A percentile compares a stretch with the other conserved stretches of the same genome.
phyloP scores from a whole-genome alignment of 345 rosid genomes.

The Eucalyptus cloeziana region DNA sequence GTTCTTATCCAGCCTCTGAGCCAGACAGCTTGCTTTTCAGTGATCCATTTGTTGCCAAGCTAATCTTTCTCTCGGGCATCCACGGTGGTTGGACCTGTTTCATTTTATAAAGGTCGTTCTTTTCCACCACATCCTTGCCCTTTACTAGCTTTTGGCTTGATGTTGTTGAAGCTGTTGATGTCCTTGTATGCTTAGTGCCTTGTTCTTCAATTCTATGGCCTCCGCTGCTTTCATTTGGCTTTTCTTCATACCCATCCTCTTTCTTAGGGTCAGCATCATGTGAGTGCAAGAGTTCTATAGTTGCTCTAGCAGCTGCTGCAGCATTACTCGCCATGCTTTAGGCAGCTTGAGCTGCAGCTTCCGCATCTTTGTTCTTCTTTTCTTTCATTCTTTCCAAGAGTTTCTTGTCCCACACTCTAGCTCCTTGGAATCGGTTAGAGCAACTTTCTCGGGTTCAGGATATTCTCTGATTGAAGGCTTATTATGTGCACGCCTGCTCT shows the following conservation, averaged over 20 bases:
- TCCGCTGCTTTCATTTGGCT: neutral
- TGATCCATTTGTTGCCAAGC: neutral
- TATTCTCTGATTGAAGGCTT: neutral
- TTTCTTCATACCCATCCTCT: neutral
- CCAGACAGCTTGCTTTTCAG: neutral
- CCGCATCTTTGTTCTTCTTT: constrained; percentile 11
- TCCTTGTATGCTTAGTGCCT: neutral
- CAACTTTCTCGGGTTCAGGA: neutral
- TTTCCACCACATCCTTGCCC: neutral
- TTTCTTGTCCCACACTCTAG: neutral
- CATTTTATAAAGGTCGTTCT: neutral
- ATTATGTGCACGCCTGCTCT: neutral
- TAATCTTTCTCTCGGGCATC: neutral
- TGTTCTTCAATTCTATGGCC: neutral
- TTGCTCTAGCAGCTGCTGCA: constrained; percentile 33
- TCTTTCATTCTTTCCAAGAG: neutral
- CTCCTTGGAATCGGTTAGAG: neutral
- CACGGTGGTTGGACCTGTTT: neutral
- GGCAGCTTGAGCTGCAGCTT: constrained; percentile 28
- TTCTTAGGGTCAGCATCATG: neutral
- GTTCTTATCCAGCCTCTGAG: neutral
- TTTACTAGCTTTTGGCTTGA: neutral
- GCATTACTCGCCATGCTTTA: constrained; percentile 31
- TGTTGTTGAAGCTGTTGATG: neutral
- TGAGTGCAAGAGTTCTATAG: constrained; percentile 19